Conservation (phyloP, 148 eudicot genomes). For the Fagopyrum tataricum region DNA sequence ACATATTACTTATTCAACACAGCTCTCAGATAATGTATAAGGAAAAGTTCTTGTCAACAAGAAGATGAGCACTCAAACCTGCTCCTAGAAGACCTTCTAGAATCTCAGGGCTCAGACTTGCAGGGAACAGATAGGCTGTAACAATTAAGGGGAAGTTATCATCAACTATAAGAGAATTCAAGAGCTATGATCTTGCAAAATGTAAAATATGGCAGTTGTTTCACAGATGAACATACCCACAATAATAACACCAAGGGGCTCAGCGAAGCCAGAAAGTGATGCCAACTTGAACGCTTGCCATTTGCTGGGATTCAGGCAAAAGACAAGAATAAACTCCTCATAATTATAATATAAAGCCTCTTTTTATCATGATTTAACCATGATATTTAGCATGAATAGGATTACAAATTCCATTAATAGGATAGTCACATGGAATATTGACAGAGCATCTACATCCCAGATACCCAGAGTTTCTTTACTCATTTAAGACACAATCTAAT, state of each 20-base stretch:
- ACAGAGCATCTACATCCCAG: too few species aligned
- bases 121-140: conserved; percentile 89
- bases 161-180: background rate
- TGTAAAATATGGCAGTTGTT: background rate
- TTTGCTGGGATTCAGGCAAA: conserved; percentile 45
- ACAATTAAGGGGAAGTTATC: conserved; percentile 3
- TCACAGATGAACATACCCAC: conserved; percentile 46
- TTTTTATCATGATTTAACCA: background rate
- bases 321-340: background rate
- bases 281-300: conserved; percentile 99
- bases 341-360: background rate
- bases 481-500: too few species aligned
- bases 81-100: conserved; percentile 91
- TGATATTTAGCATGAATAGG: background rate
- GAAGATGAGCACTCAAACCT: conserved; percentile 33
- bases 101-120: conserved; percentile 81
- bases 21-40: background rate
- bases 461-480: too few species aligned
- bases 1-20: background rate
- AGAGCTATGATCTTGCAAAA: background rate
- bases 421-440: background rate
- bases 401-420: background rate
- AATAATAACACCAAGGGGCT: conserved; percentile 90
- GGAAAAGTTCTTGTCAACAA: background rate
- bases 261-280: conserved; percentile 91